Evolutionary conservation across 768 basidiomycete genomes (phyloP).

Genomic region (Tricholoma bakamatsutake): DNA sequence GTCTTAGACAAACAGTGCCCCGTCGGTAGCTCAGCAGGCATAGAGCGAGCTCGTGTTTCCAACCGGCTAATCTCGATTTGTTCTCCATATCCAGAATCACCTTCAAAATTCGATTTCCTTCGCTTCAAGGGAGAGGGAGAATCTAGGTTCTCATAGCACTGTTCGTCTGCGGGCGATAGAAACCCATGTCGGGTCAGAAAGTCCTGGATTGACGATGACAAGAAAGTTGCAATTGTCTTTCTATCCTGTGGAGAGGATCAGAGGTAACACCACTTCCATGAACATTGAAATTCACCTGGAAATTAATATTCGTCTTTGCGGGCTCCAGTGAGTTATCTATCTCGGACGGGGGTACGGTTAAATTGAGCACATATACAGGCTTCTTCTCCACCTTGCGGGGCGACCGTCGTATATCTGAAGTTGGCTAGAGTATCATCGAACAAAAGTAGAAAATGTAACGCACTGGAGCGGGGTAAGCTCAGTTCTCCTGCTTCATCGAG

Average conservation of each 20-base stretch:
- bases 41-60: not conserved
- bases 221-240: constrained; percentile 45
- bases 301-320: constrained; percentile 59
- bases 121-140: constrained; percentile 45
- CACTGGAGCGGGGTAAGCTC: constrained; percentile 39
- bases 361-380: constrained; percentile 78
- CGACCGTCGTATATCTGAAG: constrained; percentile 56
- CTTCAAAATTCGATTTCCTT: constrained; percentile 33
- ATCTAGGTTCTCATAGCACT: not conserved
- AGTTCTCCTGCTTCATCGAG: constrained; percentile 60
- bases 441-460: constrained; percentile 6
- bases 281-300: constrained; percentile 45
- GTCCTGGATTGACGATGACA: constrained; percentile 50
- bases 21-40: not conserved
- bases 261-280: constrained; percentile 5
- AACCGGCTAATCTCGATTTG: not conserved
- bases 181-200: constrained; percentile 69
- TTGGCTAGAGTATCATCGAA: constrained; percentile 10
- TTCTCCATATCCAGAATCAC: constrained; percentile 33
- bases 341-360: constrained; percentile 57
- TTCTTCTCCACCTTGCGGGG: constrained; percentile 75
- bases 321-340: constrained; percentile 82
- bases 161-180: constrained; percentile 18
- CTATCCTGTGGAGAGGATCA: constrained; percentile 42
- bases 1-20: not conserved